Evolutionary conservation across 768 basidiomycete species (phyloP).

Genomic region (Naematelia aurantialba): DNA sequence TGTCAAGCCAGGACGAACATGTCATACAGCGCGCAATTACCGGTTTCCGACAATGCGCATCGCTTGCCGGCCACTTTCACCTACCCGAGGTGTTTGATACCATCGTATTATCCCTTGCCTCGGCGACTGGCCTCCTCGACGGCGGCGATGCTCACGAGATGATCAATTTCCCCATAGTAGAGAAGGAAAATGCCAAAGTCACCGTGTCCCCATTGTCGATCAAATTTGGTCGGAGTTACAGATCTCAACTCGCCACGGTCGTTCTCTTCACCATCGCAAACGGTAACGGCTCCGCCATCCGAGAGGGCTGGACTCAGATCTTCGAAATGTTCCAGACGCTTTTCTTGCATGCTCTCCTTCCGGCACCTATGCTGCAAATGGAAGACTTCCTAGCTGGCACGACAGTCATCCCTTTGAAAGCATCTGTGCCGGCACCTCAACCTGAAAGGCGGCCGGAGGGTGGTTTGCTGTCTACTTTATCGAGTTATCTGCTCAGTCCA

Average conservation of each 20-base stretch:
- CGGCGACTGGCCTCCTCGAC: slow-evolving; percentile 82
- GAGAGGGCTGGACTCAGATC: slow-evolving; percentile 94
- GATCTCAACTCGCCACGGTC: slow-evolving; percentile 91
- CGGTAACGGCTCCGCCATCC: slow-evolving; percentile 85
- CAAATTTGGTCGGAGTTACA: slow-evolving; percentile 89
- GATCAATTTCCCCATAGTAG: slow-evolving; percentile 74
- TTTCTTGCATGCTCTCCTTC: slow-evolving; percentile 88
- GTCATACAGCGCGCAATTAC: slow-evolving; percentile 90
- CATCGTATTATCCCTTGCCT: slow-evolving; percentile 85
- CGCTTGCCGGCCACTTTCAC: slow-evolving; percentile 79
- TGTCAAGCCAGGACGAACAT: slow-evolving; percentile 86
- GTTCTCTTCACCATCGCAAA: slow-evolving; percentile 97
- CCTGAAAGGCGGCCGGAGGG: slow-evolving; percentile 62
- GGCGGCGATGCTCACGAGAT: slow-evolving; percentile 58
- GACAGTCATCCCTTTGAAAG: slow-evolving; percentile 83
- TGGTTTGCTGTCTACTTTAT: slow-evolving; percentile 88
- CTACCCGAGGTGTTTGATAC: slow-evolving; percentile 96
- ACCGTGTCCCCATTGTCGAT: slow-evolving; percentile 90
- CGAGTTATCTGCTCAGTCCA: slow-evolving; percentile 94
- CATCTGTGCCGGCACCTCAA: slow-evolving; percentile 61
- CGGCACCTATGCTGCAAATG: slow-evolving; percentile 88
- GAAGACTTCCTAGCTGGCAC: slow-evolving; percentile 97
- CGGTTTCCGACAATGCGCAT: slow-evolving; percentile 95
- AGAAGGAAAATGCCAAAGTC: slow-evolving; percentile 81
- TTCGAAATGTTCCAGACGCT: slow-evolving; percentile 98